Evolutionary conservation across 2,329 filamentous ascomycete species (phyloP).

Genomic region (Chalaropsis thielavioides): DNA sequence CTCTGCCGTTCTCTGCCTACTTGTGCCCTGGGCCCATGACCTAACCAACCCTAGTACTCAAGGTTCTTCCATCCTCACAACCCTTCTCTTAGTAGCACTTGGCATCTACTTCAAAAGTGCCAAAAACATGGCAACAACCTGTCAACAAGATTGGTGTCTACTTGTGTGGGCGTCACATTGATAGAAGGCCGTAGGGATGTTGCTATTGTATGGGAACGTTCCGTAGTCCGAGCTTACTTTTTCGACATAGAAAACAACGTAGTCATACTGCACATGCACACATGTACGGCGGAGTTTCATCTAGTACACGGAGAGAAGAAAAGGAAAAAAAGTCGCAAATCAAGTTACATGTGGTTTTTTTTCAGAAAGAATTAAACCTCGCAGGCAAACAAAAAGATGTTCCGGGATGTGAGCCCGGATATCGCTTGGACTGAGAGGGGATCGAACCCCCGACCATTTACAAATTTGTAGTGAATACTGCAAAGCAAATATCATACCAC

Average conservation of each 20-base stretch:
- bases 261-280: no score
- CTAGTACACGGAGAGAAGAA: no score
- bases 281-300: no score
- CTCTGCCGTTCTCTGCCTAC: no score
- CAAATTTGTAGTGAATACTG: conserved; percentile 18
- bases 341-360: no score
- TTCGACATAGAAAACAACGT: background rate
- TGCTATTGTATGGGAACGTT: background rate
- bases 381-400: background rate
- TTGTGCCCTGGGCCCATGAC: background rate
- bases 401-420: background rate
- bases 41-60: background rate
- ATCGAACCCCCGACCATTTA: conserved; percentile 19
- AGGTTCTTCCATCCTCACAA: background rate
- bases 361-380: background rate
- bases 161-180: background rate
- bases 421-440: conserved; percentile 17
- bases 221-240: background rate
- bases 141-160: background rate
- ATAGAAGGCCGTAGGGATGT: background rate
- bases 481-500: conserved; percentile 19
- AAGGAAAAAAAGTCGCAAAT: background rate
- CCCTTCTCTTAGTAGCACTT: background rate
- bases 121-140: background rate
- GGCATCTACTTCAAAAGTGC: background rate